Conservation (phyloP, 73 alveolate genomes). For the Durusdinium trenchii region DNA sequence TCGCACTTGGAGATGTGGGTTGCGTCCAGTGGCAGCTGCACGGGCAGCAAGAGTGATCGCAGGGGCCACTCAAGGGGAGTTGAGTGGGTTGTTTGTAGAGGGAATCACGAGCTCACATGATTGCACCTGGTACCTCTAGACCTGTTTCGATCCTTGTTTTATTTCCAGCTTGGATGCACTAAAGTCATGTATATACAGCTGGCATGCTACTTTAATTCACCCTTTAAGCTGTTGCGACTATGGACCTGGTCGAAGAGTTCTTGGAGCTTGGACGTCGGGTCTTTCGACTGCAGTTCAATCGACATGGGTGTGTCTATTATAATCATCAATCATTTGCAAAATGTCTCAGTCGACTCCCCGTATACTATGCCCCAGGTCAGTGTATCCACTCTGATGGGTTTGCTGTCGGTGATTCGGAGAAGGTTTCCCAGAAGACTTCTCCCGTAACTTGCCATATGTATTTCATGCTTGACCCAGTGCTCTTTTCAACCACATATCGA, state of each 20-base stretch:
- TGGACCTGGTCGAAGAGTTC: constrained; percentile 54
- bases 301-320: not conserved
- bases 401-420: not conserved
- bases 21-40: not conserved
- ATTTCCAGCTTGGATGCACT: not conserved
- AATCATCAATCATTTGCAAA: not conserved
- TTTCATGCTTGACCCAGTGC: not conserved
- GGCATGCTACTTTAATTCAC: not conserved
- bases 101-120: not conserved
- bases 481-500: not conserved
- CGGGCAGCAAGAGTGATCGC: not conserved
- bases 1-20: not conserved
- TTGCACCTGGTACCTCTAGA: not conserved
- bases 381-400: not conserved
- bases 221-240: not conserved
- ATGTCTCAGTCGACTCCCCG: not conserved
- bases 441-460: not conserved
- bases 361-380: constrained; percentile 36
- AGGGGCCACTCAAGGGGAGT: constrained; percentile 26
- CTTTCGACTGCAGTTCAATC: not conserved
- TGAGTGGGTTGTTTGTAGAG: too few relatives aligned
- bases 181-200: not conserved
- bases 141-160: not conserved
- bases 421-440: not conserved
- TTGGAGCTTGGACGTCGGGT: constrained; percentile 26